Base-by-base conservation (phyloP, 441 rosid species). In the Gossypium trilobum region DNA sequence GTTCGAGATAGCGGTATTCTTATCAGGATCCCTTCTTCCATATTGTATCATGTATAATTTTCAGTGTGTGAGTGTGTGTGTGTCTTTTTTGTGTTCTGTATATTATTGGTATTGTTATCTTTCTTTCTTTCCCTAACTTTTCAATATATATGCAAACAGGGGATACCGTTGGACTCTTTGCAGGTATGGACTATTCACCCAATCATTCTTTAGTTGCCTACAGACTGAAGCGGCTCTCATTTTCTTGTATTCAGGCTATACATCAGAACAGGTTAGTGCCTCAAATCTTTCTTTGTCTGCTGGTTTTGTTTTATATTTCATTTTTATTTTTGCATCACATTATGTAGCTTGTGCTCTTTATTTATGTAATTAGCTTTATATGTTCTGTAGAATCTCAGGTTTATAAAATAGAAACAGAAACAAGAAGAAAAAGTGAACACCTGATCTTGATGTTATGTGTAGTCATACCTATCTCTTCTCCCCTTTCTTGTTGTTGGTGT, bases 161-260 rank as follows among this genome's bases (percentile, higher is more conserved):
- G 75, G 85, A 88, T 75, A 36, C 85, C 48, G 78, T 87, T 78
- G 78, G 84, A 82, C 86, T 90, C 71, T 90, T 95, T 78, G 83
- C 87, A 29, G 90, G 94, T 72, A 60, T 31, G 75, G 87, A 88
- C 75, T 85, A 89, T 81, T 73, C 78, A 68, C 54, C 81, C 17
- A 74, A 84, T 70, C 77, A 33, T 74, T 80, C 82, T 80, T 78
- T 88, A 82, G 98, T 87, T 88, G 98, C 87, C 74, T 85, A 83
- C 79, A 90, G 95, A 80, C 90, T 90, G 83, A 88, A 90, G 82
- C 82, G 80, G 74, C 86, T 93, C 59, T 83, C 89, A 58, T 87
- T 87, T 79, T 73, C 82, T 68, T 95, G 94, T 84, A 77, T 92
- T 75, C 88, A 87, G 74, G 96, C 98, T 74, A 77, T 90, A 74